Base-by-base conservation (phyloP, 306 rosid species). In the Hylodesmum podocarpum region DNA sequence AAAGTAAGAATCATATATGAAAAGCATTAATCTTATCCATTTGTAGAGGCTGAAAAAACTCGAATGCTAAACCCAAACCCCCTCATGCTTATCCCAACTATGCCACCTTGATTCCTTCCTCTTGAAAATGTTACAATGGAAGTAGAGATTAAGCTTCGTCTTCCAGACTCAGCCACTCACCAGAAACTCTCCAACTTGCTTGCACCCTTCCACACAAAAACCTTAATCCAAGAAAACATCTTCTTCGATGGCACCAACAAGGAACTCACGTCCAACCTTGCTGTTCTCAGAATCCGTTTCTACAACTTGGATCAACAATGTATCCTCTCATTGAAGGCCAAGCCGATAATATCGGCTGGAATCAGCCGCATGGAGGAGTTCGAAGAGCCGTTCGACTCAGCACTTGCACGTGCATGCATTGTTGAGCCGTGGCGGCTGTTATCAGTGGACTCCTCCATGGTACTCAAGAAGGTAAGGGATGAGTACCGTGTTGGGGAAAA, bases 131-230 rank as follows among this genome's bases (percentile, higher is more conserved):
- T 22, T 43, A 58, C 5, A 1, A 83, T 84, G 91, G 91, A 87
- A 77, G 88, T 89, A 25, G 93, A 87, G 71, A 86, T 89, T 58
- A 89, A 87, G 82, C 89, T 89, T 44, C 77, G 81, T 27, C 91
- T 89, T 58, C 72, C 78, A 14, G 88, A 85, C 79, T 72, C 89
- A 11, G 7, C 41, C 34, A 46, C 88, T 14, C 93, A 87, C 86
- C 87, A 89, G 73, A 89, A 81, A 39, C 88, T 89, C 78, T 81
- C 87, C 41, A 58, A 80, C 66, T 41, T 87, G 39, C 91, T 89
- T 66, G 50, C 84, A 1, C 87, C 89, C 2, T 89, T 85, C 77
- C 89, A 87, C 83, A 14, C 66, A 79, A 37, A 83, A 66, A 89
- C 91, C 31, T 46, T 68, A 1, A 43, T 85, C 80, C 91, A 89